These are phyloP conservation scores for Amphirosellinia nigrospora DNA, from an alignment of 495 filamentous ascomycete genomes.

Conservation along the genomic window DNA sequence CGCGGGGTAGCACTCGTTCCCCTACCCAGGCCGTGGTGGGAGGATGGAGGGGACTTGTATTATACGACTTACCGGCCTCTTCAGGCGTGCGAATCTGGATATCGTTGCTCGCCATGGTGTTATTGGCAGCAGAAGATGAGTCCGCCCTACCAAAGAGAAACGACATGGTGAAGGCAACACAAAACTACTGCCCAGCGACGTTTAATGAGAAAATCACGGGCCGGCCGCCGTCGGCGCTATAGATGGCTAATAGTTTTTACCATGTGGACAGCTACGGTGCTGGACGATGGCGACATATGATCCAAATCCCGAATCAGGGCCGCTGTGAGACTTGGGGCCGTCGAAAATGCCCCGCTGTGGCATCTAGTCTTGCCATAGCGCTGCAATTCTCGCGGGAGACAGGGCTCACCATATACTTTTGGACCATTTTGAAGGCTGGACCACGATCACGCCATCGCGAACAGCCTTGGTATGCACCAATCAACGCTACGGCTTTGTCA, in stretches of 20 bases:
- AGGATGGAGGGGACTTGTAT: constrained; percentile 2
- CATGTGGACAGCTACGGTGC: constrained; percentile 21
- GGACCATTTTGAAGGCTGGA: constrained; percentile 22
- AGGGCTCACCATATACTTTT: constrained; percentile 9
- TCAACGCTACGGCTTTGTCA: constrained; percentile 38
- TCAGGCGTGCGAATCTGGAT: constrained; percentile 42
- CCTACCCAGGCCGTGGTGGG: not conserved
- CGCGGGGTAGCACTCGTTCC: not conserved
- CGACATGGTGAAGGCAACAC: constrained; percentile 35
- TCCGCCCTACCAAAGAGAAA: constrained; percentile 42
- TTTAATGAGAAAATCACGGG: constrained; percentile 17
- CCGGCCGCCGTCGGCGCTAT: constrained; percentile 12
- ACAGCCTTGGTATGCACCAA: constrained; percentile 37
- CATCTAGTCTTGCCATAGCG: constrained; percentile 23
- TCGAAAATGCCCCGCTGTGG: constrained; percentile 20
- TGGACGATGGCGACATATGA: constrained; percentile 29
- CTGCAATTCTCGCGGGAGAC: constrained; percentile 20
- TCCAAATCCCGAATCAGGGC: constrained; percentile 26
- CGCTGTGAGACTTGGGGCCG: constrained; percentile 1
- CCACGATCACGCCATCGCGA: constrained; percentile 42
- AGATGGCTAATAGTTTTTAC: constrained; percentile 26
- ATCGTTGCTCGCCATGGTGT: constrained; percentile 39
- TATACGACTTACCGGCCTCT: constrained; percentile 40
- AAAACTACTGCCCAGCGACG: constrained; percentile 6
- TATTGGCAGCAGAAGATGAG: constrained; percentile 39